Percentiles rank a stretch among this genome's conserved stretches.
These are phyloP conservation scores for Scleroderma citrinum DNA, from an alignment of 768 basidiomycete species.

Conservation along the genomic window DNA sequence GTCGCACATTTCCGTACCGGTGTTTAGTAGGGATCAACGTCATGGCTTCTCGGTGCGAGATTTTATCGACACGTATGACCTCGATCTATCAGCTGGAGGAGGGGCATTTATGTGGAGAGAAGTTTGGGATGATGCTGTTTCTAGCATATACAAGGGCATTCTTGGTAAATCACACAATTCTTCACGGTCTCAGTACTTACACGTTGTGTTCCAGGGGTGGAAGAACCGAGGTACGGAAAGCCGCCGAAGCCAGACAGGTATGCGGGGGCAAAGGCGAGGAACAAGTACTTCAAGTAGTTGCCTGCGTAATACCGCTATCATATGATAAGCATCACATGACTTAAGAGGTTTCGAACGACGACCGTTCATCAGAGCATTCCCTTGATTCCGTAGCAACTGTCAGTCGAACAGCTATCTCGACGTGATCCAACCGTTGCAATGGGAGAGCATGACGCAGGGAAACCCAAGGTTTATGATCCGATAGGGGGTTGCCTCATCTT, in stretches of 20 bases:
- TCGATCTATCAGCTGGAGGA: constrained; percentile 53
- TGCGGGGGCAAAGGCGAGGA: constrained; percentile 24
- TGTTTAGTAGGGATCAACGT: constrained; percentile 42
- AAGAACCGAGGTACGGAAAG: constrained; percentile 21
- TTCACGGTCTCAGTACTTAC: neutral
- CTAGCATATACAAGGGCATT: constrained; percentile 57
- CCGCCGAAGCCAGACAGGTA: constrained; percentile 27
- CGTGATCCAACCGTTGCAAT: neutral
- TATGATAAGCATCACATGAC: too few species aligned
- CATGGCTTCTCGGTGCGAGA: constrained; percentile 59
- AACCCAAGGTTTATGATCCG: too few species aligned
- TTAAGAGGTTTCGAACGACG: too few species aligned
- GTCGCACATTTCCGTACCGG: constrained; percentile 39
- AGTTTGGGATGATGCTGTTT: constrained; percentile 64
- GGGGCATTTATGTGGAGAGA: constrained; percentile 83
- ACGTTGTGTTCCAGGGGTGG: constrained; percentile 9
- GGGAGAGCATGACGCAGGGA: too few species aligned
- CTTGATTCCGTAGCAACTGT: too few species aligned
- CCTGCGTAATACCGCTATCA: neutral
- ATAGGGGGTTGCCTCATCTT: too few species aligned
- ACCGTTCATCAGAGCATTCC: too few species aligned
- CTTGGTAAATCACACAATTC: constrained; percentile 47
- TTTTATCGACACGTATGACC: constrained; percentile 51
- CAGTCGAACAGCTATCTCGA: too few species aligned
- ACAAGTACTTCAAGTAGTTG: constrained; percentile 1